phyloP scores from a whole-genome alignment of 495 filamentous ascomycete genomes.

The Lentithecium fluviatile region DNA sequence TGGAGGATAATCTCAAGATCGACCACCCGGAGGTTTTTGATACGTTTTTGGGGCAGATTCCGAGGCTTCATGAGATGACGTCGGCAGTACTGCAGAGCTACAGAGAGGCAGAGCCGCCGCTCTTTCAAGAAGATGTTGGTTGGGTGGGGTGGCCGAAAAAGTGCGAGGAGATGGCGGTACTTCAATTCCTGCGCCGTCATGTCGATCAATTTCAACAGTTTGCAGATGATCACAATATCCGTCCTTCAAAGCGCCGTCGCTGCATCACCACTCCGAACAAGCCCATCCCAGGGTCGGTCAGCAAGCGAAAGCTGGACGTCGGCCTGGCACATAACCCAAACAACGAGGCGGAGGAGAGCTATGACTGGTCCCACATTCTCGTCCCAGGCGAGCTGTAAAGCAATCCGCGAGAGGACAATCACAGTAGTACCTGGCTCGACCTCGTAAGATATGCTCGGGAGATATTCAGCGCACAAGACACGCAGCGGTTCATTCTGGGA shows the following conservation, averaged over 20 bases:
- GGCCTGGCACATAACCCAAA: conserved; percentile 13
- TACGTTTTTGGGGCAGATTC: conserved; percentile 28
- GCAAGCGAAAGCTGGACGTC: conserved; percentile 26
- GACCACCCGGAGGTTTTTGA: conserved; percentile 24
- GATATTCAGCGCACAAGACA: conserved; percentile 26
- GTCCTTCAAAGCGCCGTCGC: conserved; percentile 25
- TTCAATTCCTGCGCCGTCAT: conserved; percentile 19
- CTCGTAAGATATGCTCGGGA: conserved; percentile 30
- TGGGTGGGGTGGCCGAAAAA: conserved; percentile 24
- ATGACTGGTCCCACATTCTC: conserved; percentile 25
- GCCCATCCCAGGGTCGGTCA: conserved; percentile 30
- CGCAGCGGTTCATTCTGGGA: conserved; percentile 16
- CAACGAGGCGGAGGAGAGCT: conserved; percentile 14
- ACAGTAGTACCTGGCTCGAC: conserved; percentile 28
- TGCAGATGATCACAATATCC: conserved; percentile 21
- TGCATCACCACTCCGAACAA: conserved; percentile 30
- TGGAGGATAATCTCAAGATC: conserved; percentile 28
- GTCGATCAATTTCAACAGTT: conserved; percentile 17
- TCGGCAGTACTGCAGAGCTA: conserved; percentile 26
- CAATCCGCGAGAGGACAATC: conserved; percentile 29
- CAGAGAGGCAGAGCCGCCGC: conserved; percentile 22
- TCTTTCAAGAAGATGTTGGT: conserved; percentile 26
- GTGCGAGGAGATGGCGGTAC: conserved; percentile 22
- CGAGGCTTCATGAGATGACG: conserved; percentile 27
- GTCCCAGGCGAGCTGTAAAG: conserved; percentile 29